These are phyloP conservation scores for Thermoascus crustaceus DNA, from an alignment of 2,329 filamentous ascomycete species.

Conservation along the genomic window DNA sequence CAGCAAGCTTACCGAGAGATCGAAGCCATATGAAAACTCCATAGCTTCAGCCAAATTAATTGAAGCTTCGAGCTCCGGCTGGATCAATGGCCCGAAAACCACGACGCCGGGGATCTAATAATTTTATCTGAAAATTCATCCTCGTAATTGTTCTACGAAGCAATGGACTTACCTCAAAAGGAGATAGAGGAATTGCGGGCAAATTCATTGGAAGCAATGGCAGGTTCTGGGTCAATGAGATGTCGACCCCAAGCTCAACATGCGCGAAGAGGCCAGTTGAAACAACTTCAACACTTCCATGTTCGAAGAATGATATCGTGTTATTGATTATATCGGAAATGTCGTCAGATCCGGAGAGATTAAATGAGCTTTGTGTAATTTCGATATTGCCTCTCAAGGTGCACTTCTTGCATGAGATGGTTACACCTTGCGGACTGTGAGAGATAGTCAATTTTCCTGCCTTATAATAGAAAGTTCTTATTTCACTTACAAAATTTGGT, in stretches of 20 bases:
- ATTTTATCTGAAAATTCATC: too few relatives aligned
- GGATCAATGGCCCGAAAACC: constrained; percentile 12
- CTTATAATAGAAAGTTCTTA: too few relatives aligned
- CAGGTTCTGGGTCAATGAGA: constrained; percentile 7
- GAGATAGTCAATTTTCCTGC: too few relatives aligned
- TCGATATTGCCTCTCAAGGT: constrained; percentile 12
- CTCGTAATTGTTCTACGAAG: too few relatives aligned
- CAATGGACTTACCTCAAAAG: constrained; percentile 12
- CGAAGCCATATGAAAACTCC: constrained; percentile 15
- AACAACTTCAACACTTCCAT: constrained; percentile 12
- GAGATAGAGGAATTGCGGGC: constrained; percentile 13
- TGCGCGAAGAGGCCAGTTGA: constrained; percentile 12
- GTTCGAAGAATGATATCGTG: constrained; percentile 12
- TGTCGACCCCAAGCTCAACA: constrained; percentile 13
- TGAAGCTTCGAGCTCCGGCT: constrained; percentile 8
- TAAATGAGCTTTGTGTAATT: constrained; percentile 12
- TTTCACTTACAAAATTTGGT: too few relatives aligned
- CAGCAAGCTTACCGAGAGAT: constrained; percentile 10
- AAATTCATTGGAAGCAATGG: constrained; percentile 12
- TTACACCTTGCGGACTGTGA: constrained; percentile 13
- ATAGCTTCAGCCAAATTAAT: constrained; percentile 8
- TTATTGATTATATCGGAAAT: constrained; percentile 3
- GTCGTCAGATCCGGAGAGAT: constrained; percentile 7
- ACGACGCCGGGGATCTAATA: constrained; percentile 15
- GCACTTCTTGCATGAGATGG: constrained; percentile 14